Evolutionary conservation across 306 rosid genomes (phyloP).

Genomic region (Begonia masoniana): DNA sequence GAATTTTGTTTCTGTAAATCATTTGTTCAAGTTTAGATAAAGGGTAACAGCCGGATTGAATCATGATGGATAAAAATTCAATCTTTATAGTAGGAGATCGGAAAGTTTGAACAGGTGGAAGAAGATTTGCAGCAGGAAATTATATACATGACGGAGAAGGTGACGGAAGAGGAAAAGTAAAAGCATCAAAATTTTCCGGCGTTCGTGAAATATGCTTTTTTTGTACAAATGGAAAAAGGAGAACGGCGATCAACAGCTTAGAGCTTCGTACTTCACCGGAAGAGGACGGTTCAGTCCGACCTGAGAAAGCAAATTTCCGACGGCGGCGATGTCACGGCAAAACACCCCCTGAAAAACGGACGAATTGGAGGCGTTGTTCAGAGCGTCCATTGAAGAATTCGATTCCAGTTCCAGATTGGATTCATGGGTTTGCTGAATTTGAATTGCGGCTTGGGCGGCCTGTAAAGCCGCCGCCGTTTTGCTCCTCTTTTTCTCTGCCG

Average conservation of each 20-base stretch:
- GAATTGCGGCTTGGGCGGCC: constrained; percentile 26
- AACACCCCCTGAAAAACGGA: constrained; percentile 72
- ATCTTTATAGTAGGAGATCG: constrained; percentile 36
- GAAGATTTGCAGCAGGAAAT: too few relatives aligned
- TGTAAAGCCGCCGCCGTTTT: constrained; percentile 39
- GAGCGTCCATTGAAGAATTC: constrained; percentile 3
- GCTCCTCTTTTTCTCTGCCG: constrained; percentile 57
- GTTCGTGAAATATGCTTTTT: constrained; percentile 1
- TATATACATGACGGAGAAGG: too few relatives aligned
- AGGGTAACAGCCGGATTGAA: background rate
- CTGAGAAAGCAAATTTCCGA: constrained; percentile 70
- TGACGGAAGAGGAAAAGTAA: too few relatives aligned
- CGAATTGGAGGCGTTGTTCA: too few relatives aligned
- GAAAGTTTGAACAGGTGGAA: background rate
- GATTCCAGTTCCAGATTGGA: constrained; percentile 17
- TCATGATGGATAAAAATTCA: constrained; percentile 58
- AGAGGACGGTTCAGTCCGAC: constrained; percentile 67
- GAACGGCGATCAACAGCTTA: constrained; percentile 45
- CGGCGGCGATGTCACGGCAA: constrained; percentile 74
- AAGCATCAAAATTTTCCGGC: too few relatives aligned
- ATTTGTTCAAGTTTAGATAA: too few relatives aligned
- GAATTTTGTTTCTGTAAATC: too few relatives aligned
- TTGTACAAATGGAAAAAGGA: constrained; percentile 38
- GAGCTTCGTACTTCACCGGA: constrained; percentile 74
- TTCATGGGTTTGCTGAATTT: constrained; percentile 30